A percentile compares a stretch with the other conserved stretches of the same genome.
These are phyloP conservation scores for Fonsecaea nubica DNA, from an alignment of 2,329 filamentous ascomycete genomes.

Conservation along the genomic window DNA sequence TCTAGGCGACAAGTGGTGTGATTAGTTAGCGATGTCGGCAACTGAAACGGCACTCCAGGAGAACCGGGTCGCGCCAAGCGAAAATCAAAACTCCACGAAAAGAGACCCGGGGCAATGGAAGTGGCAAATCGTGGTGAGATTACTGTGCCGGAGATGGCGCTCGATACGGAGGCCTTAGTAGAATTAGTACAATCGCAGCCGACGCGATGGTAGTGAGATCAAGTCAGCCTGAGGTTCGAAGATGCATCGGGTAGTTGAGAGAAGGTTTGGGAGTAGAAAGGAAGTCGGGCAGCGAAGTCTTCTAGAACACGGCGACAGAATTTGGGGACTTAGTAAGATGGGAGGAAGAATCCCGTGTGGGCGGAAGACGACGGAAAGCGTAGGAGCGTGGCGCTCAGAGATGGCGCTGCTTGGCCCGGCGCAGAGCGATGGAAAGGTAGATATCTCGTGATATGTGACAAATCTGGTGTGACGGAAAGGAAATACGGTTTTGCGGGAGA, in stretches of 20 bases:
- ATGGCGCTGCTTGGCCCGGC: constrained; percentile 1
- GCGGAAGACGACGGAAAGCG: constrained; percentile 13
- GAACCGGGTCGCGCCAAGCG: not conserved
- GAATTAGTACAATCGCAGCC: not conserved
- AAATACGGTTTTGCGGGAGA: not conserved
- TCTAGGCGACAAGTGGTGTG: not conserved
- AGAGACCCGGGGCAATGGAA: constrained; percentile 19
- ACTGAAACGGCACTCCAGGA: not conserved
- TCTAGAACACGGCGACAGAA: not conserved
- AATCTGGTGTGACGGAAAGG: constrained; percentile 7
- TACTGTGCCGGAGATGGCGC: not conserved
- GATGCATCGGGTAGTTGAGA: not conserved
- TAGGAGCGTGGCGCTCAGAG: not conserved
- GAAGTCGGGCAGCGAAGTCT: not conserved
- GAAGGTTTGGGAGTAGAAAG: not conserved
- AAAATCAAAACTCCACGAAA: not conserved
- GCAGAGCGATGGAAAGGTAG: not conserved
- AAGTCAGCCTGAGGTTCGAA: not conserved
- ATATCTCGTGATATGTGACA: constrained; percentile 10
- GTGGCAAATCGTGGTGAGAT: constrained; percentile 13
- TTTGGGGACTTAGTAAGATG: not conserved
- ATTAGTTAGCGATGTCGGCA: constrained; percentile 2
- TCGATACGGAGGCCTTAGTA: not conserved
- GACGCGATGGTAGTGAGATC: not conserved
- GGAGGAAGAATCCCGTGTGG: not conserved